Evolutionary conservation across 2,329 filamentous ascomycete species (phyloP).

Genomic region (Diplodia seriata): DNA sequence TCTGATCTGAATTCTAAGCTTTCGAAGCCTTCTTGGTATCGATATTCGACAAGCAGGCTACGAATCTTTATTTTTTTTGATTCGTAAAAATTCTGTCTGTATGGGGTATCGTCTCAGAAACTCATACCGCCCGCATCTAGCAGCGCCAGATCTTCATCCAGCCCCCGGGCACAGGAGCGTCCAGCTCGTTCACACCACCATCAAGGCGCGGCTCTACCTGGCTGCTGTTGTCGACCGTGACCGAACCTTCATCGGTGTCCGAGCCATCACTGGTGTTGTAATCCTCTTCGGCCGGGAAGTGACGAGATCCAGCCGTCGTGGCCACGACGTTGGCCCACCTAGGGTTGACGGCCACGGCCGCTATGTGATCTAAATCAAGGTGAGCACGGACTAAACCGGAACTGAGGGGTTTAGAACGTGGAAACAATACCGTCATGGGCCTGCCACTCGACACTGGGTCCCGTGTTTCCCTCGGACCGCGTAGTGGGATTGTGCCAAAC

Average conservation of each 20-base stretch:
- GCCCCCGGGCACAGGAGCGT: not conserved
- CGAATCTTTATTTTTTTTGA: too few species aligned
- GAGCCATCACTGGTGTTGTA: constrained; percentile 2
- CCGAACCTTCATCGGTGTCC: not conserved
- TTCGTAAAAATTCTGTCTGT: too few species aligned
- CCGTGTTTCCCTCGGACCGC: not conserved
- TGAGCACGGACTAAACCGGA: not conserved
- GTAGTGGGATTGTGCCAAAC: constrained; percentile 46
- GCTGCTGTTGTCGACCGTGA: not conserved
- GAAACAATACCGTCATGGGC: constrained; percentile 24
- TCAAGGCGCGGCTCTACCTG: not conserved
- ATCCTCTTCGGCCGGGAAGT: not conserved
- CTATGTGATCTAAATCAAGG: not conserved
- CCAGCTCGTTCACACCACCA: not conserved
- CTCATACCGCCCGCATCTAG: not conserved
- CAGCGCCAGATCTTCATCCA: constrained; percentile 18
- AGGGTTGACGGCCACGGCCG: constrained; percentile 1
- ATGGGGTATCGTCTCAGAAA: too few species aligned
- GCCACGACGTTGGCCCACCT: not conserved
- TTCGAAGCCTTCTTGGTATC: too few species aligned
- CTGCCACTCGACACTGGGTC: constrained; percentile 5
- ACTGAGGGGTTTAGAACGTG: not conserved
- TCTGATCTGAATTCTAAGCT: too few species aligned
- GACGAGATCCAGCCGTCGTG: constrained; percentile 3
- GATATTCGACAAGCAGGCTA: too few species aligned